A percentile compares a stretch with the other conserved stretches of the same genome.
These are phyloP conservation scores for Schwanniomyces vanrijiae DNA, from an alignment of 805 yeast genomes.

Conservation along the genomic window DNA sequence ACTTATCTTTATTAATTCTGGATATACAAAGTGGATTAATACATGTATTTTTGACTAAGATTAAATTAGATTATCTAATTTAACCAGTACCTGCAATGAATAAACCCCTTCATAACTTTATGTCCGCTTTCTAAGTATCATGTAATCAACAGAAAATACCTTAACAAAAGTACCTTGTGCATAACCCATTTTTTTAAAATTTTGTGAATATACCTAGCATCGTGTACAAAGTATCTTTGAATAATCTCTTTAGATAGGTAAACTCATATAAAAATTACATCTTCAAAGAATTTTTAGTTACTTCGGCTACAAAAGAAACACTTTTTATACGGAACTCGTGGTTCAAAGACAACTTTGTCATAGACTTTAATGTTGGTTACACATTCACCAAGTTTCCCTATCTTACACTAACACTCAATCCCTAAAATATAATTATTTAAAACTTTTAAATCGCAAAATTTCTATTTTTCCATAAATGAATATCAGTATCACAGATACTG, in stretches of 20 bases:
- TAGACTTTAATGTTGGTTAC: conserved; percentile 44
- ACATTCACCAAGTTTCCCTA: conserved; percentile 48
- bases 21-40: conserved; percentile 42
- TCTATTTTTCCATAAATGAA: conserved; percentile 21
- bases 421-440: conserved; percentile 39
- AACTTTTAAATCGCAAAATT: conserved; percentile 30
- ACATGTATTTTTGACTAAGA: conserved; percentile 52
- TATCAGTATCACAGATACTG: conserved; percentile 24
- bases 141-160: conserved; percentile 56
- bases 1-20: conserved; percentile 27
- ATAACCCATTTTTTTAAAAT: conserved; percentile 45
- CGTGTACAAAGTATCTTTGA: conserved; percentile 15
- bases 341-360: conserved; percentile 52
- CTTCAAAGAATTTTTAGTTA: conserved; percentile 40
- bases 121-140: conserved; percentile 47
- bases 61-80: conserved; percentile 51
- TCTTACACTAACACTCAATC: conserved; percentile 48
- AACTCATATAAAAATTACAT: conserved; percentile 37
- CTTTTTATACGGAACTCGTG: conserved; percentile 51
- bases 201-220: conserved; percentile 31
- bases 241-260: conserved; percentile 33
- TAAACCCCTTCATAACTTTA: conserved; percentile 49
- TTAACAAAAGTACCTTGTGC: conserved; percentile 58
- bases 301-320: conserved; percentile 37
- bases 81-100: conserved; percentile 60